Evolutionary conservation across 371 early-diverging fungal species (phyloP).

Genomic region (Haplosporangium sp.): DNA sequence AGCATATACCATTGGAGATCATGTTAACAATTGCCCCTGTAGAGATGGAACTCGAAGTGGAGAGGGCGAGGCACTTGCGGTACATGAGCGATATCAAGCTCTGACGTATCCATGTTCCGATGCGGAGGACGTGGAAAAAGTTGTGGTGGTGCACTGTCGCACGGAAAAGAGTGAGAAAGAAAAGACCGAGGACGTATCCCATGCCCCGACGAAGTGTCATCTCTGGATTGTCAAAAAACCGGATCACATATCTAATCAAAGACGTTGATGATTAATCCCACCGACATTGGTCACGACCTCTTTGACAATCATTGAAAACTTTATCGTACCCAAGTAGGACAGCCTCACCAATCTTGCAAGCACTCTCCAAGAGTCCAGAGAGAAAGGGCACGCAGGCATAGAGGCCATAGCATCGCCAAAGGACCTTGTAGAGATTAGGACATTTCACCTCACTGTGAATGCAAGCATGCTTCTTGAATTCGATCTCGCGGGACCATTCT

Average conservation of each 20-base stretch:
- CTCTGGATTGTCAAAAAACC: constrained; percentile 27
- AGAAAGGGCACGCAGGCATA: constrained; percentile 29
- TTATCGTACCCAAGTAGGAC: constrained; percentile 53
- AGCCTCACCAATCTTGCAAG: constrained; percentile 54
- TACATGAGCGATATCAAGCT: constrained; percentile 38
- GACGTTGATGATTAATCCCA: neutral
- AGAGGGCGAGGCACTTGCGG: constrained; percentile 40
- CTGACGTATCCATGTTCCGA: constrained; percentile 35
- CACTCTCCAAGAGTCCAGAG: constrained; percentile 36
- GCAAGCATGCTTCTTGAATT: constrained; percentile 7
- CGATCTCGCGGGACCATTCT: constrained; percentile 20
- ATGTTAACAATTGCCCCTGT: constrained; percentile 45
- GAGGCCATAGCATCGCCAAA: constrained; percentile 36
- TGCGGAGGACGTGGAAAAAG: constrained; percentile 36
- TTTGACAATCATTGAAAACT: too few relatives aligned
- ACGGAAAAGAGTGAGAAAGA: constrained; percentile 25
- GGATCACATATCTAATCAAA: constrained; percentile 29
- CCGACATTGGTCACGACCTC: neutral
- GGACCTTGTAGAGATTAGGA: constrained; percentile 26
- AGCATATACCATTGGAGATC: constrained; percentile 30
- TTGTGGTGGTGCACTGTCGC: constrained; percentile 35
- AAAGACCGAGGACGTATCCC: constrained; percentile 25
- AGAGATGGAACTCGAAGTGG: constrained; percentile 33
- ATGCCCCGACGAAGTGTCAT: constrained; percentile 17
- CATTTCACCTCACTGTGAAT: constrained; percentile 3